Conservation (phyloP, 2,329 filamentous ascomycete genomes). For the Sclerotinia sclerotiorum region DNA sequence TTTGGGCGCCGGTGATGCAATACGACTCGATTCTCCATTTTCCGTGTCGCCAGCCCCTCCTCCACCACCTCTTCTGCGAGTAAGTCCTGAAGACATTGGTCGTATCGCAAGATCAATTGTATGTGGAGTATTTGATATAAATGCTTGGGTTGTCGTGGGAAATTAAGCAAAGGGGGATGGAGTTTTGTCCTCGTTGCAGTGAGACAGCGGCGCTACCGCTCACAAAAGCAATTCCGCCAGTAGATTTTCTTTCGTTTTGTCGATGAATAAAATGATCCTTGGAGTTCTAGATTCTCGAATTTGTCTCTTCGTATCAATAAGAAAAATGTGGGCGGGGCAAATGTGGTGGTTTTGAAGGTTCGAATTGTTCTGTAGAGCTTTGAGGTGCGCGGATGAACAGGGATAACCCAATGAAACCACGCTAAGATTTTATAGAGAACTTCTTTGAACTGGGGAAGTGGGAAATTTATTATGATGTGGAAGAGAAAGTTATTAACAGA, state of each 20-base stretch:
- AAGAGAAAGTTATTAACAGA: background rate
- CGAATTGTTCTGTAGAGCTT: slow-evolving; percentile 23
- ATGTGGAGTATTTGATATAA: slow-evolving; percentile 24
- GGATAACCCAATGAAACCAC: slow-evolving; percentile 20
- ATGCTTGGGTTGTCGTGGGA: slow-evolving; percentile 27
- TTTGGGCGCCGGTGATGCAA: slow-evolving; percentile 64
- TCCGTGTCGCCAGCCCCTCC: slow-evolving; percentile 62
- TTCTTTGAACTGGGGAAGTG: slow-evolving; percentile 23
- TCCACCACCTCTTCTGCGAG: slow-evolving; percentile 66
- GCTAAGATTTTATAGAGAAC: slow-evolving; percentile 23
- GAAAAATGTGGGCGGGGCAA: slow-evolving; percentile 24
- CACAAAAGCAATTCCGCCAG: slow-evolving; percentile 22
- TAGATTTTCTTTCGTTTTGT: slow-evolving; percentile 12
- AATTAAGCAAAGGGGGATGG: slow-evolving; percentile 32
- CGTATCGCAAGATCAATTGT: slow-evolving; percentile 21
- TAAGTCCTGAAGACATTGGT: slow-evolving; percentile 55
- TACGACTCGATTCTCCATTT: slow-evolving; percentile 62
- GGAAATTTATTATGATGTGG: slow-evolving; percentile 10
- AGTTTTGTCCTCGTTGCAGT: slow-evolving; percentile 19
- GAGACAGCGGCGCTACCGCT: slow-evolving; percentile 25
- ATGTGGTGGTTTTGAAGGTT: slow-evolving; percentile 21
- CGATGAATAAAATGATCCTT: slow-evolving; percentile 1
- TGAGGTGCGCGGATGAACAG: slow-evolving; percentile 20
- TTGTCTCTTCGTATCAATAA: slow-evolving; percentile 12
- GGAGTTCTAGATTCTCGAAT: slow-evolving; percentile 3